Conservation (phyloP, 2,329 filamentous ascomycete species). For the Bipolaris victoriae region DNA sequence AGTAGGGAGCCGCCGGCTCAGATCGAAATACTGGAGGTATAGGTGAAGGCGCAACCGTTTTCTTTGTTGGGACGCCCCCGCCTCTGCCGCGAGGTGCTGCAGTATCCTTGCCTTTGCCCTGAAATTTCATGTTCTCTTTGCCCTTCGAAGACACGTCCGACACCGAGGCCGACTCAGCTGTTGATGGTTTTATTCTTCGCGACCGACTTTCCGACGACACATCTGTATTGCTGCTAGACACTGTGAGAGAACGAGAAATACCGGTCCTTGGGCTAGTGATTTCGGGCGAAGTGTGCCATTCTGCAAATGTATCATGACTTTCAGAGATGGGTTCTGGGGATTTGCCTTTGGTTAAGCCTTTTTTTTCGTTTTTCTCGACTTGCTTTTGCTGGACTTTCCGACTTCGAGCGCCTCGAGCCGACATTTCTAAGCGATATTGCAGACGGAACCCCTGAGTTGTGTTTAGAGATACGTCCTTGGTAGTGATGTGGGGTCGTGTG, state of each 20-base stretch:
- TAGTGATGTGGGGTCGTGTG: not conserved
- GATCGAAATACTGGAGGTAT: constrained; percentile 27
- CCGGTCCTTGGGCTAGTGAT: constrained; percentile 25
- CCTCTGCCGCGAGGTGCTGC: constrained; percentile 48
- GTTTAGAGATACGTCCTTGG: not conserved
- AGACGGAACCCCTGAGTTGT: not conserved
- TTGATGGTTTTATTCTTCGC: constrained; percentile 29
- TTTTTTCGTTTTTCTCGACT: constrained; percentile 50
- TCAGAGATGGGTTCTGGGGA: constrained; percentile 30
- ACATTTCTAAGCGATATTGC: constrained; percentile 35
- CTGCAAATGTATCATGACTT: constrained; percentile 36
- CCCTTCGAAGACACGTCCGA: constrained; percentile 39
- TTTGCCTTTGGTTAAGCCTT: constrained; percentile 40
- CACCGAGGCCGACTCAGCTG: constrained; percentile 30
- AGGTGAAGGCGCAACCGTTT: constrained; percentile 21
- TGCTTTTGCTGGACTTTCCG: constrained; percentile 50
- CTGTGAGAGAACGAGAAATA: constrained; percentile 35
- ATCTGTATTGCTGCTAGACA: constrained; percentile 38
- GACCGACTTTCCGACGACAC: constrained; percentile 27
- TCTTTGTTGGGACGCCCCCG: constrained; percentile 48
- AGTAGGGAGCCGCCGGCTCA: constrained; percentile 33
- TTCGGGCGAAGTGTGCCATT: constrained; percentile 36
- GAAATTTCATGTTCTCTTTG: constrained; percentile 44
- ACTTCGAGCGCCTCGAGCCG: constrained; percentile 49
- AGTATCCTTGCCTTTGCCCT: constrained; percentile 48